A percentile compares a stretch with the other conserved stretches of the same genome.
Evolutionary conservation across 352 stramenopile species (phyloP).

Genomic region (Peronospora destructor): DNA sequence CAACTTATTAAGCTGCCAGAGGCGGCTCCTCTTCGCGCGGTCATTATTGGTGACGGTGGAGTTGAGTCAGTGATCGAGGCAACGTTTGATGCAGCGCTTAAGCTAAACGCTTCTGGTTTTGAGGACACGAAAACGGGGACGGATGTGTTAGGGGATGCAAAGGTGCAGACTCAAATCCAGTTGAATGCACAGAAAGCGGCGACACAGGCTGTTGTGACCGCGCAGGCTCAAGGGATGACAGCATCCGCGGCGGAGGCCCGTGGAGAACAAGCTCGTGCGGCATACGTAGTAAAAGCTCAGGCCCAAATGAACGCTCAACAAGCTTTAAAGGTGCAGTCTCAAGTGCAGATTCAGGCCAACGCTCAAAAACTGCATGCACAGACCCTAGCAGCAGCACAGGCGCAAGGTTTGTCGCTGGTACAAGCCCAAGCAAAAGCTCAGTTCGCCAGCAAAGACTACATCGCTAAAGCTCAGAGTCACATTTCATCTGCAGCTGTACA

Average conservation of each 20-base stretch:
- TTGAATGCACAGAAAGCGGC: slow-evolving; percentile 80
- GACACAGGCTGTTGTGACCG: slow-evolving; percentile 65
- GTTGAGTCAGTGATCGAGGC: slow-evolving; percentile 88
- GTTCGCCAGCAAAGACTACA: slow-evolving; percentile 86
- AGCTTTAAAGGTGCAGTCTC: slow-evolving; percentile 75
- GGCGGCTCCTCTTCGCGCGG: slow-evolving; percentile 75
- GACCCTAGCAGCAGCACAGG: slow-evolving; percentile 74
- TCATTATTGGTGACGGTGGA: slow-evolving; percentile 84
- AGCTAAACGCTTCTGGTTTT: slow-evolving; percentile 36
- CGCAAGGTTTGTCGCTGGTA: slow-evolving; percentile 76
- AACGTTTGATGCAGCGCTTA: slow-evolving; percentile 84
- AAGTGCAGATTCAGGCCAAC: slow-evolving; percentile 87
- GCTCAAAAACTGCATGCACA: slow-evolving; percentile 84
- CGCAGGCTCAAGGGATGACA: slow-evolving; percentile 74
- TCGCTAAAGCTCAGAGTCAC: slow-evolving; percentile 81
- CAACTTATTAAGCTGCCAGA: slow-evolving; percentile 90
- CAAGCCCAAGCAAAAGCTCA: slow-evolving; percentile 84
- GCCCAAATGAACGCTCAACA: slow-evolving; percentile 81
- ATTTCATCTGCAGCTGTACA: slow-evolving; percentile 59
- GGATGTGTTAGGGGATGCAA: slow-evolving; percentile 54
- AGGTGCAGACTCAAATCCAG: slow-evolving; percentile 83
- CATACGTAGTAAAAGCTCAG: slow-evolving; percentile 81
- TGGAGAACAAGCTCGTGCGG: slow-evolving; percentile 74
- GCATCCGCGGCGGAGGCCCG: slow-evolving; percentile 59
- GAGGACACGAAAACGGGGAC: slow-evolving; percentile 28